Base-by-base conservation (phyloP, 2,329 filamentous ascomycete species). In the Chalara sp. region DNA sequence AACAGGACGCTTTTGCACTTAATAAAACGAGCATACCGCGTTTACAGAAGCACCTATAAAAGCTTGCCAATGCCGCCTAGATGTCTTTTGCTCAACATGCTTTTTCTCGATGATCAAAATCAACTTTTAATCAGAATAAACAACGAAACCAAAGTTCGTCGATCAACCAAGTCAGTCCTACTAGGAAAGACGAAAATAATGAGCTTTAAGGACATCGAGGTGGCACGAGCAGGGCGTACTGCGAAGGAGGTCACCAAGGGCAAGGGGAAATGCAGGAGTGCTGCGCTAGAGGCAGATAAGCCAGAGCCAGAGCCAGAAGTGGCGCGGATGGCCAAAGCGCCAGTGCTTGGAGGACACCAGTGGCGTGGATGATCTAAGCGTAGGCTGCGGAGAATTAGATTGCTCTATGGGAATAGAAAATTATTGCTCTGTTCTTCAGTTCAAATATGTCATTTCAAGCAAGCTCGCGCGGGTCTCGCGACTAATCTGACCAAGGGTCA, bases 201-300 rank as follows among this genome's bases (percentile, higher is more conserved):
- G 2, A 60, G 57, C 7, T 73, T 71, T 50, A 21, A 21, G 21
- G 21, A 21, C 21, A 21, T 21, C 21, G 21, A 21, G 21, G 21
- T 21, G 21, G 21, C 21, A 21, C 21, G 21, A 21, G 21, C 21
- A 21, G 21, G 2, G 21, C 21, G 21, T 21, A 21, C 21, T 21
- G 3, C 21, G 21, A 21, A 21, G 21, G 21, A 21, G 21, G 21
- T 21, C 21, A 21, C 3, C 21, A 21, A 21, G 21, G 21, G 21
- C 21, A 21, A 21, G 21, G 21, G 21, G 21, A 21, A 39, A 3
- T 13, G 35, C 3, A 39, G 3, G 35, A 39, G 35, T 39, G 35
- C 35, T 39, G 3, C 3, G 35, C 63, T 66, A 29, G 65, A 49
- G 21, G 21, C 21, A 21, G 21, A 21, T 21, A 3, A 21, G 21